Evolutionary conservation across 192 early-diverging fungal genomes (phyloP).

Genomic region (Umbelopsis vinacea): DNA sequence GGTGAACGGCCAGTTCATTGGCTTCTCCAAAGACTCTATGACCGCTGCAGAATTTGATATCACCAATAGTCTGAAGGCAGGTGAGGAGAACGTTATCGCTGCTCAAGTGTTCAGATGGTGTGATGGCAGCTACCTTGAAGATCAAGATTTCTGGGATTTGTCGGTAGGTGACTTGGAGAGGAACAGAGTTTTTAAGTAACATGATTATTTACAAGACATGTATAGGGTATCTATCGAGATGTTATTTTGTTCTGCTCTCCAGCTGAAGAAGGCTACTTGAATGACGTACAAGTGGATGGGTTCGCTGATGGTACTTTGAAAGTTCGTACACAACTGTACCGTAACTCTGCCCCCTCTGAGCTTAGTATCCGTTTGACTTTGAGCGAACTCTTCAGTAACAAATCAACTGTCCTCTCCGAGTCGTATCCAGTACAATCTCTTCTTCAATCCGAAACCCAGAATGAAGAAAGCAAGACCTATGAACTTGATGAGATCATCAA

Average conservation of each 20-base stretch:
- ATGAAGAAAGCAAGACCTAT: neutral
- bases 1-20: constrained; percentile 23
- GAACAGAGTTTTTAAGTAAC: neutral
- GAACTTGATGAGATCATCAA: neutral
- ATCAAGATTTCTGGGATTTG: constrained; percentile 28
- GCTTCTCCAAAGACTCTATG: constrained; percentile 28
- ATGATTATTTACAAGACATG: neutral
- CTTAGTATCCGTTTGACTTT: neutral
- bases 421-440: neutral
- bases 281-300: constrained; percentile 6
- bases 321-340: neutral
- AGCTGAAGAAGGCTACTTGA: neutral
- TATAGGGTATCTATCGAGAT: constrained; percentile 22
- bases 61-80: neutral
- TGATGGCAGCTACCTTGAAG: constrained; percentile 25
- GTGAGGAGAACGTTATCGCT: constrained; percentile 13
- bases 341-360: neutral
- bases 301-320: constrained; percentile 8
- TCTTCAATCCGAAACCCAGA: neutral
- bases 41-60: constrained; percentile 24
- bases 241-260: constrained; percentile 12
- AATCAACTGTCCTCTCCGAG: neutral
- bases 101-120: constrained; percentile 23
- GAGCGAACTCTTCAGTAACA: neutral
- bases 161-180: neutral